Evolutionary conservation across 495 filamentous ascomycete genomes (phyloP).

Genomic region (Daldinia bambusicola): DNA sequence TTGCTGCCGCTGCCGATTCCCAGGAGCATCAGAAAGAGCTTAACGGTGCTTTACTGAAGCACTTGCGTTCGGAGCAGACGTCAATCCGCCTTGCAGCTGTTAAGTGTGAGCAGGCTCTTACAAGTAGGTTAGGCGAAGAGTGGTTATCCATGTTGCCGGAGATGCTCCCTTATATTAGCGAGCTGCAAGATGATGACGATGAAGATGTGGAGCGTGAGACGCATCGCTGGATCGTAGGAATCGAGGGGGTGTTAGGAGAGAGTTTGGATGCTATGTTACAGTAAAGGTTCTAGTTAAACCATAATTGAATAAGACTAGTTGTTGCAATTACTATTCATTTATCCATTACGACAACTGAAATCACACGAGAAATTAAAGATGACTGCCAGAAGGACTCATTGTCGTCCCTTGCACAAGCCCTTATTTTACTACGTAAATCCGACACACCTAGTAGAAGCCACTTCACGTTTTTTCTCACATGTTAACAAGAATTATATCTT

Average conservation of each 20-base stretch:
- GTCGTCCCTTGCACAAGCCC: not conserved
- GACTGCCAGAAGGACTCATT: not conserved
- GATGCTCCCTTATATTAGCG: slow-evolving; percentile 93
- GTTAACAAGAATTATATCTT: not conserved
- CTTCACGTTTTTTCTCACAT: not conserved
- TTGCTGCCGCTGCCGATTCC: slow-evolving; percentile 81
- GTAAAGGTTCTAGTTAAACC: slow-evolving; percentile 50
- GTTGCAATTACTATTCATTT: not conserved
- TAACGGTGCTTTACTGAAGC: slow-evolving; percentile 77
- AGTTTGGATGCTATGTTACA: slow-evolving; percentile 89
- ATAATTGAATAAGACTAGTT: slow-evolving; percentile 9
- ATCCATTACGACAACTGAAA: not conserved
- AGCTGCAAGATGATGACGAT: slow-evolving; percentile 95
- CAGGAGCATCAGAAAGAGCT: slow-evolving; percentile 89
- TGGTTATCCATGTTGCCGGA: slow-evolving; percentile 91
- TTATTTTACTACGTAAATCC: not conserved
- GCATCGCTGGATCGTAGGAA: slow-evolving; percentile 82
- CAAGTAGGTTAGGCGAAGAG: slow-evolving; percentile 83
- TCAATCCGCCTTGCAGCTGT: slow-evolving; percentile 79
- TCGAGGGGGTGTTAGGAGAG: slow-evolving; percentile 88
- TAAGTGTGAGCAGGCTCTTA: slow-evolving; percentile 79
- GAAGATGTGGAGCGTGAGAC: slow-evolving; percentile 90
- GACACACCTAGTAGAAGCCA: not conserved
- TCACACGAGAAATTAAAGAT: not conserved
- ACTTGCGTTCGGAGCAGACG: slow-evolving; percentile 74